A percentile compares a stretch with the other conserved stretches of the same genome.
Conservation (phyloP, 768 basidiomycete genomes). For the Boletus vermiculosoides region DNA sequence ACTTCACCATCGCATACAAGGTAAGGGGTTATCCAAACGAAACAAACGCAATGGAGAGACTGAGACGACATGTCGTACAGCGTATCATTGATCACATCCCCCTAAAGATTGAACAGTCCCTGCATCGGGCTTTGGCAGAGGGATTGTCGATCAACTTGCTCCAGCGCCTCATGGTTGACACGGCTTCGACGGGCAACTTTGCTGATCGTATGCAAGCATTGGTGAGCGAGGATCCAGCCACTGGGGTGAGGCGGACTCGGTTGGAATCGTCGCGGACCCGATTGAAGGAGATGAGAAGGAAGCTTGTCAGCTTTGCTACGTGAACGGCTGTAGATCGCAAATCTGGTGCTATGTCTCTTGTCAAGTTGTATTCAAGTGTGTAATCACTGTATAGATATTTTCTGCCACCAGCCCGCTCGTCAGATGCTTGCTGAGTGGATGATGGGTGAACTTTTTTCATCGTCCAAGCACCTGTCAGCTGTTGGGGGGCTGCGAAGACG, state of each 20-base stretch:
- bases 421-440: not conserved
- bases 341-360: not conserved
- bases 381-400: not conserved
- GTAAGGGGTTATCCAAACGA: constrained; percentile 30
- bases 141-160: constrained; percentile 38
- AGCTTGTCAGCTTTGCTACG: constrained; percentile 31
- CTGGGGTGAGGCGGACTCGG: constrained; percentile 35
- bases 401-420: not conserved
- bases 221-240: constrained; percentile 46
- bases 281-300: constrained; percentile 41
- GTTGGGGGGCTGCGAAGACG: too few relatives aligned
- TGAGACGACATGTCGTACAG: constrained; percentile 28
- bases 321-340: constrained; percentile 5
- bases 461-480: not conserved
- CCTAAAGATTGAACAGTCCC: constrained; percentile 44
- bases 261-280: constrained; percentile 34
- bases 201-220: constrained; percentile 38
- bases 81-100: constrained; percentile 57
- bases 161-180: constrained; percentile 29
- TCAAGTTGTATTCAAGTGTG: not conserved
- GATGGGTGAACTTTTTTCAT: not conserved
- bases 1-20: constrained; percentile 55
- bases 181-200: constrained; percentile 10
- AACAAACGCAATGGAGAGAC: not conserved
- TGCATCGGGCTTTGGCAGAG: constrained; percentile 41